Evolutionary conservation across 2,329 filamentous ascomycete species (phyloP).

Genomic region (Ophiostoma sp.): DNA sequence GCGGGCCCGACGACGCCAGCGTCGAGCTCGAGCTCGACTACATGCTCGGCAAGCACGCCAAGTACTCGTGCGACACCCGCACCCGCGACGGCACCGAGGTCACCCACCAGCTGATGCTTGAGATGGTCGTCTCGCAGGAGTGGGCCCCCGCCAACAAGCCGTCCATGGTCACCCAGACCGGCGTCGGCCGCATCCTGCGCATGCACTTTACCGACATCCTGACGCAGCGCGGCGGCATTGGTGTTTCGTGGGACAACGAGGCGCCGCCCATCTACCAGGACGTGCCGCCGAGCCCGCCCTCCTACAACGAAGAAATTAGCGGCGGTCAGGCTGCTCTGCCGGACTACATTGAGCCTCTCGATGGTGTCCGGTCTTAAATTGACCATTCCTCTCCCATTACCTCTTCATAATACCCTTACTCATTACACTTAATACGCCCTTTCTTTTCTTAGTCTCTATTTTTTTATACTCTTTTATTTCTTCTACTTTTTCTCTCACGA

Average conservation of each 20-base stretch:
- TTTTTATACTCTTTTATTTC: slow-evolving; percentile 7
- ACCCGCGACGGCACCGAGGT: slow-evolving; percentile 74
- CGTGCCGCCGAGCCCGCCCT: slow-evolving; percentile 81
- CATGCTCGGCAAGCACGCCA: slow-evolving; percentile 55
- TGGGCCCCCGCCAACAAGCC: slow-evolving; percentile 71
- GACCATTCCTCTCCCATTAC: neutral
- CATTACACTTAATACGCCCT: neutral
- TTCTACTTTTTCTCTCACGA: neutral
- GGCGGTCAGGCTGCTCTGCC: slow-evolving; percentile 36
- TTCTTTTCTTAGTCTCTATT: slow-evolving; percentile 5
- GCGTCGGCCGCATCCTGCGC: slow-evolving; percentile 83
- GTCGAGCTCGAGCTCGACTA: slow-evolving; percentile 84
- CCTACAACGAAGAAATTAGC: slow-evolving; percentile 51
- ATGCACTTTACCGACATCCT: slow-evolving; percentile 86
- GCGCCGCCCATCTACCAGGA: slow-evolving; percentile 91
- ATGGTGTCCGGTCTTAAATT: slow-evolving; percentile 28
- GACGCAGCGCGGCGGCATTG: slow-evolving; percentile 80
- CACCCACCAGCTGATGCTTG: slow-evolving; percentile 81
- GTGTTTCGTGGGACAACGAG: slow-evolving; percentile 97
- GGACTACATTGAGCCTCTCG: slow-evolving; percentile 43
- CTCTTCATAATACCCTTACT: neutral
- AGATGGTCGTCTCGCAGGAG: slow-evolving; percentile 93
- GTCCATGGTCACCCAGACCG: slow-evolving; percentile 75
- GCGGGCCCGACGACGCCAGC: slow-evolving; percentile 51
- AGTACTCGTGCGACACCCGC: slow-evolving; percentile 76